Percentiles rank a stretch among this genome's conserved stretches.
These are phyloP conservation scores for Drechslerella stenobrocha DNA, from an alignment of 2,329 filamentous ascomycete genomes.

Conservation along the genomic window DNA sequence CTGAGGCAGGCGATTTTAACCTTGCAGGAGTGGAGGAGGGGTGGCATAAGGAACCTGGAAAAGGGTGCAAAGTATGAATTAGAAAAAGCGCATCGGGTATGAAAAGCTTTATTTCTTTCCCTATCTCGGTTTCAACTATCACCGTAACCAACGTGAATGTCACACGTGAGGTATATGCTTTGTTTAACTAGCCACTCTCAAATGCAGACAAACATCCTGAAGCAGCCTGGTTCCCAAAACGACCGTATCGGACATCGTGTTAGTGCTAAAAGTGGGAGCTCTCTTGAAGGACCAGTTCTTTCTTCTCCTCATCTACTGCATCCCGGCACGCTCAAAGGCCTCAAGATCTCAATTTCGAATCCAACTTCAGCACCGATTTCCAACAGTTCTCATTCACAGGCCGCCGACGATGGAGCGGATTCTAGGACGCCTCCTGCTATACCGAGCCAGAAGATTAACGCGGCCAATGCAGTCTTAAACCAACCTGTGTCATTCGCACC, in stretches of 20 bases:
- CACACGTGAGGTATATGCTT: not conserved
- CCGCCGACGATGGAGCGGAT: constrained; percentile 16
- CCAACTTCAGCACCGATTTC: constrained; percentile 44
- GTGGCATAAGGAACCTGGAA: constrained; percentile 80
- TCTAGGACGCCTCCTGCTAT: constrained; percentile 1
- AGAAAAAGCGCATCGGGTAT: constrained; percentile 77
- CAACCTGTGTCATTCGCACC: constrained; percentile 55
- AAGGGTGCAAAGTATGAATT: constrained; percentile 89
- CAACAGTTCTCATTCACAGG: constrained; percentile 26
- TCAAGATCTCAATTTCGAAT: constrained; percentile 43
- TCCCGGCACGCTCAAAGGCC: constrained; percentile 25
- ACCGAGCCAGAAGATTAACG: constrained; percentile 28
- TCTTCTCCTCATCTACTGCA: constrained; percentile 44
- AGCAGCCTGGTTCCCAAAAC: constrained; percentile 57
- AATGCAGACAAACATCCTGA: constrained; percentile 44
- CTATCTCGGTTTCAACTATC: not conserved
- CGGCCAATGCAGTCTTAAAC: constrained; percentile 40
- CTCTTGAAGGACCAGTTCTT: constrained; percentile 37
- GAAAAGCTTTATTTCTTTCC: constrained; percentile 54
- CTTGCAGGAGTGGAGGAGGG: constrained; percentile 87
- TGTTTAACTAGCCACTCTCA: constrained; percentile 27
- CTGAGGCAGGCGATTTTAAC: constrained; percentile 85
- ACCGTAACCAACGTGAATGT: not conserved
- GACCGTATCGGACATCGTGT: constrained; percentile 59
- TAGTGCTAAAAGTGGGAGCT: constrained; percentile 37